Percentiles rank a stretch among this genome's conserved stretches.
Evolutionary conservation across 257 asterid genomes (phyloP).

Genomic region (Forsythia suspensa): DNA sequence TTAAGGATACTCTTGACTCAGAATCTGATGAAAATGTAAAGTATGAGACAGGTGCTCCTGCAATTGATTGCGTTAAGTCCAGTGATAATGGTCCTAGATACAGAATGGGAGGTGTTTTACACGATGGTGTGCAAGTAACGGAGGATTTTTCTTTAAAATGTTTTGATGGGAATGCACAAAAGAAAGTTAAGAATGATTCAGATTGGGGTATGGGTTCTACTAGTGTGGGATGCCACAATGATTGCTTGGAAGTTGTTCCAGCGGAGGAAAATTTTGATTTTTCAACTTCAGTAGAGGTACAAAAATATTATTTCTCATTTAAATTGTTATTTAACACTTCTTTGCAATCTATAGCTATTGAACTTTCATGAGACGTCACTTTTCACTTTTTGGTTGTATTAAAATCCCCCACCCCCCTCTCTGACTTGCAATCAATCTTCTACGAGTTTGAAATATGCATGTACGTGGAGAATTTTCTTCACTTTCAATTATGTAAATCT

Average conservation of each 20-base stretch:
- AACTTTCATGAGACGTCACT: not conserved
- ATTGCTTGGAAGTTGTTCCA: slow-evolving; percentile 29
- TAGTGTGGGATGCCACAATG: slow-evolving; percentile 16
- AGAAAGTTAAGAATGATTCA: slow-evolving; percentile 21
- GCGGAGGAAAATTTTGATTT: slow-evolving; percentile 23
- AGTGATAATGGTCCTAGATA: slow-evolving; percentile 18
- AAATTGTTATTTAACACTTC: slow-evolving; percentile 13
- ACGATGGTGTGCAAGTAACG: slow-evolving; percentile 26
- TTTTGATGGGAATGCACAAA: slow-evolving; percentile 27
- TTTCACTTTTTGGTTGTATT: slow-evolving; percentile 17
- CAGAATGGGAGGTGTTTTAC: slow-evolving; percentile 23
- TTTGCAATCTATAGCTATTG: not conserved
- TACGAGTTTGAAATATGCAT: slow-evolving; percentile 2
- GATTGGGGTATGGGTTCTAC: slow-evolving; percentile 31
- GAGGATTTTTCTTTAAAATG: slow-evolving; percentile 23
- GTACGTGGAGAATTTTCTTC: slow-evolving; percentile 12
- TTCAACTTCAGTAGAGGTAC: slow-evolving; percentile 43
- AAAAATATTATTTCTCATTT: not conserved
- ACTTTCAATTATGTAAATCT: slow-evolving; percentile 23
- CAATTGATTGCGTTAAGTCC: slow-evolving; percentile 26
- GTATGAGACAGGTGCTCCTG: slow-evolving; percentile 30
- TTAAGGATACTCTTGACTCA: slow-evolving; percentile 55
- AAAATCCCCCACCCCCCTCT: slow-evolving; percentile 9
- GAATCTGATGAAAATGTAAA: slow-evolving; percentile 34
- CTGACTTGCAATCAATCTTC: slow-evolving; percentile 2